Evolutionary conservation across 305 asterid species (phyloP).

Genomic region (Stenogyne calaminthoides): DNA sequence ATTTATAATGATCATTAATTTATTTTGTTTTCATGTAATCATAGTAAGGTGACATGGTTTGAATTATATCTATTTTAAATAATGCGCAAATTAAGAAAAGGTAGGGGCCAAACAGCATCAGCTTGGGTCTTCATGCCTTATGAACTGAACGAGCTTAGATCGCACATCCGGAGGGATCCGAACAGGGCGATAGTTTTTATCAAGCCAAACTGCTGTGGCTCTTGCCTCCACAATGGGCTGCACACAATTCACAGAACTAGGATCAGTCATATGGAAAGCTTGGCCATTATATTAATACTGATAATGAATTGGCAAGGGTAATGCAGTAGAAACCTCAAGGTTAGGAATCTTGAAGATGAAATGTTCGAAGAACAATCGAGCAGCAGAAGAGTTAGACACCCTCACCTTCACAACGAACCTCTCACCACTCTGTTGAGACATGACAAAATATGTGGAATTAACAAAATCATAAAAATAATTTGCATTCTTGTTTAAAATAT

Average conservation of each 20-base stretch:
- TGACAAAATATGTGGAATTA: not conserved
- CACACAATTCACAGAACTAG: constrained; percentile 18
- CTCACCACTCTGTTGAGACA: constrained; percentile 57
- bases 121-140: constrained; percentile 49
- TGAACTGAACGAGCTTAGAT: constrained; percentile 67
- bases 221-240: constrained; percentile 87
- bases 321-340: constrained; percentile 48
- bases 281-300: not conserved
- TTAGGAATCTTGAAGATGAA: constrained; percentile 54
- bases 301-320: not conserved
- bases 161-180: constrained; percentile 73
- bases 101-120: constrained; percentile 21
- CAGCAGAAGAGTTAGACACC: constrained; percentile 49
- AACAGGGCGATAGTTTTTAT: constrained; percentile 80
- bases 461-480: not conserved
- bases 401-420: constrained; percentile 60
- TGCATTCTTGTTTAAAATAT: not conserved
- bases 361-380: constrained; percentile 57
- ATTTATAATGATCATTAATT: not conserved
- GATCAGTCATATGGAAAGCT: constrained; percentile 5
- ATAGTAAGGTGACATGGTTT: not conserved
- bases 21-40: not conserved
- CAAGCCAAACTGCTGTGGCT: constrained; percentile 87
- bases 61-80: not conserved
- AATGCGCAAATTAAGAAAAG: not conserved